Conservation (phyloP, 257 asterid genomes). For the Vinca minor region DNA sequence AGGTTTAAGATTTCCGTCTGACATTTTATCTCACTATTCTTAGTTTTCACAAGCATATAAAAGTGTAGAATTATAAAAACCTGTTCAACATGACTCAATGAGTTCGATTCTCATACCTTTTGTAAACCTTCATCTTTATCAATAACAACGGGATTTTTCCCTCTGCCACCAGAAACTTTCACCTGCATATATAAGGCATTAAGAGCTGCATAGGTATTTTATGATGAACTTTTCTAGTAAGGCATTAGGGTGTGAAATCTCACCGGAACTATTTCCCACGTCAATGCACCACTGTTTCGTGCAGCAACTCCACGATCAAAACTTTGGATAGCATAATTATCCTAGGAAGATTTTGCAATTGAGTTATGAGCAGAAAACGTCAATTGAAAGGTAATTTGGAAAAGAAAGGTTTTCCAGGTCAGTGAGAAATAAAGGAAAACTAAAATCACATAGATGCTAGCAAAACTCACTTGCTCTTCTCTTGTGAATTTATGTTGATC, state of each 20-base stretch:
- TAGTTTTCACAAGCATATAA: background rate
- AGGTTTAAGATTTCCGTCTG: background rate
- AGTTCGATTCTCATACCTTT: conserved; percentile 37
- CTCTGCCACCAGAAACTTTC: conserved; percentile 64
- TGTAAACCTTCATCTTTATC: conserved; percentile 74
- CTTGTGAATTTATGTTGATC: conserved; percentile 55
- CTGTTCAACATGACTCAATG: background rate
- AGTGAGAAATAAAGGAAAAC: conserved; percentile 6
- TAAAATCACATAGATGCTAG: conserved; percentile 1
- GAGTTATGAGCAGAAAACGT: background rate
- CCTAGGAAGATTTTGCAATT: conserved; percentile 31
- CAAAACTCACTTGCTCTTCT: conserved; percentile 61
- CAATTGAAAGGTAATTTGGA: conserved; percentile 2
- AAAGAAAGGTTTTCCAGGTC: background rate
- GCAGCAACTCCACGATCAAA: conserved; percentile 85
- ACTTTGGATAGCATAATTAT: conserved; percentile 81
- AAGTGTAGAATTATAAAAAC: background rate
- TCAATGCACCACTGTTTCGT: conserved; percentile 60
- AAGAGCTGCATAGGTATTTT: background rate
- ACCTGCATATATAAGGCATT: conserved; percentile 40
- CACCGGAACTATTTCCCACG: conserved; percentile 92
- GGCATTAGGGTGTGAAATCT: conserved; percentile 15
- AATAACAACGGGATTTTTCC: conserved; percentile 46
- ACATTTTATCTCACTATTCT: background rate
- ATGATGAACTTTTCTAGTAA: background rate